phyloP scores from a whole-genome alignment of 148 eudicot genomes.

The Chenopodium album region DNA sequence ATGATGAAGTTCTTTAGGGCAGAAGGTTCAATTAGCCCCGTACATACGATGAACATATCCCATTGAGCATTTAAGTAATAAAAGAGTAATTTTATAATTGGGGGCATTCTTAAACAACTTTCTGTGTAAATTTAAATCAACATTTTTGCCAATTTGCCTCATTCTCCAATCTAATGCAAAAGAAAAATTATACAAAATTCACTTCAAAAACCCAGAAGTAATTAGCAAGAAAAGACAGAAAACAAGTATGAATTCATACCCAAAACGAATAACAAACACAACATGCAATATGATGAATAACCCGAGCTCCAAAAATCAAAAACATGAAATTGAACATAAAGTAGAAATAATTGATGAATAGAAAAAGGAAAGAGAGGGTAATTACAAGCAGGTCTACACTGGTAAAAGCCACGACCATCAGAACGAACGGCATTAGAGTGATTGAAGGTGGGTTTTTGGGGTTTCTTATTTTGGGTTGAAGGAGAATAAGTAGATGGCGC shows the following conservation, averaged over 20 bases:
- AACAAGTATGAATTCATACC: background rate
- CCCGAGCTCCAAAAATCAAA: background rate
- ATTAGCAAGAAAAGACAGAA: background rate
- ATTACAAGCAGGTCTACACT: constrained; percentile 94
- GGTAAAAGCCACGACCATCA: constrained; percentile 79
- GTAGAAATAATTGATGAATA: background rate
- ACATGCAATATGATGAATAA: background rate
- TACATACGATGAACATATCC: background rate
- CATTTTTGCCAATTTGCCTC: no score
- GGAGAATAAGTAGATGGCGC: constrained; percentile 70
- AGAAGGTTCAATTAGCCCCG: background rate
- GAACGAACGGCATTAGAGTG: constrained; percentile 67
- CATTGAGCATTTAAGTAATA: background rate
- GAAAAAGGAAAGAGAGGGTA: background rate
- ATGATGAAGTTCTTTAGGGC: background rate
- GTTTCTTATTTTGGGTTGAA: constrained; percentile 48
- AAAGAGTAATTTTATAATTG: background rate
- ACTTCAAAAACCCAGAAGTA: background rate
- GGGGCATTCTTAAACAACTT: background rate
- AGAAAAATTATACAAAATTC: background rate
- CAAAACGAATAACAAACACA: constrained; percentile 1
- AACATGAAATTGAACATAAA: background rate
- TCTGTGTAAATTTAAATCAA: no score
- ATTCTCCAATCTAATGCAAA: background rate
- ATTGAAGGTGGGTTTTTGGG: constrained; percentile 37